Evolutionary conservation across 2,329 filamentous ascomycete species (phyloP).

Genomic region (Pezicula rhizophila): DNA sequence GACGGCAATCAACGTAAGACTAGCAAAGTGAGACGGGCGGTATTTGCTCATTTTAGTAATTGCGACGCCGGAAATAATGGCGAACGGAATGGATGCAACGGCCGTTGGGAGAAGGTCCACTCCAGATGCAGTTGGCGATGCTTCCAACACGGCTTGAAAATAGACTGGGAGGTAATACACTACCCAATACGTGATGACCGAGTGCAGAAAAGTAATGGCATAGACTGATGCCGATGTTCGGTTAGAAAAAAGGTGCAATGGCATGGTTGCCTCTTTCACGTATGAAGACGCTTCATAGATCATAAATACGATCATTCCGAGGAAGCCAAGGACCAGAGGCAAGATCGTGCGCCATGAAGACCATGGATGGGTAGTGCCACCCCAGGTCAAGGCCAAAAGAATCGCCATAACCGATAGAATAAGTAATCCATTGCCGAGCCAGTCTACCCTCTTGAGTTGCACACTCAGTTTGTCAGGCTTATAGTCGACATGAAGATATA

Average conservation of each 20-base stretch:
- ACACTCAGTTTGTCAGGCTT: conserved; percentile 23
- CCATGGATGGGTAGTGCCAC: conserved; percentile 2
- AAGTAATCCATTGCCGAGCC: conserved; percentile 37
- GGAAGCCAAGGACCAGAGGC: neutral
- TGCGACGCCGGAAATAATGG: conserved; percentile 29
- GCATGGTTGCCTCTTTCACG: conserved; percentile 1
- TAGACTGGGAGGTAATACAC: conserved; percentile 9
- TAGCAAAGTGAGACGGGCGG: conserved; percentile 31
- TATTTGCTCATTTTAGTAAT: conserved; percentile 34
- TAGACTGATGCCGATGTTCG: conserved; percentile 1
- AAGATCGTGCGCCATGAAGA: conserved; percentile 1
- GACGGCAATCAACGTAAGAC: conserved; percentile 22
- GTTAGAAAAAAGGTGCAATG: conserved; percentile 4
- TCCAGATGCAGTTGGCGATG: neutral
- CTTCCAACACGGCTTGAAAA: conserved; percentile 4
- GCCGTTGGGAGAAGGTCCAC: conserved; percentile 29
- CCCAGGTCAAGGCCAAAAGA: conserved; percentile 29
- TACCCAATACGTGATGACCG: conserved; percentile 1
- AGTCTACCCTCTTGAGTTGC: conserved; percentile 37
- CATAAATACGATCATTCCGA: conserved; percentile 1
- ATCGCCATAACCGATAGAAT: conserved; percentile 32
- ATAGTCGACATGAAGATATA: conserved; percentile 9
- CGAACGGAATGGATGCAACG: conserved; percentile 31
- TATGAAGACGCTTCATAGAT: conserved; percentile 5
- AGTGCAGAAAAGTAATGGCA: conserved; percentile 3